These are phyloP conservation scores for Reticulascus tulasneorum DNA, from an alignment of 2,329 filamentous ascomycete genomes.

Conservation along the genomic window DNA sequence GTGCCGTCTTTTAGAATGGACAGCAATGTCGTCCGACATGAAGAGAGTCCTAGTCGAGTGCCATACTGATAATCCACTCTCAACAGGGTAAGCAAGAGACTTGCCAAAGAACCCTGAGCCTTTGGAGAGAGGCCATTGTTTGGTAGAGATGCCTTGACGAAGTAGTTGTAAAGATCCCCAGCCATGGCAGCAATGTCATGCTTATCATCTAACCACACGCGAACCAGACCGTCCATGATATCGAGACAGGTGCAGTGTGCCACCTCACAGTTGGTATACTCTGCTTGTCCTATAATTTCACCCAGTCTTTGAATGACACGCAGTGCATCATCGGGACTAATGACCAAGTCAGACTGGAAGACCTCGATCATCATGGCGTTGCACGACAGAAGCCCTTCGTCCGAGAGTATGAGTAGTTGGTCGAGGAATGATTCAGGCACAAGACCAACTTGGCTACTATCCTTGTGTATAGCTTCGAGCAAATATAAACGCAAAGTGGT, in stretches of 20 bases:
- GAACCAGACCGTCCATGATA: conserved; percentile 60
- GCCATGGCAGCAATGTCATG: conserved; percentile 62
- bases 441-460: conserved; percentile 41
- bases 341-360: conserved; percentile 49
- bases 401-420: conserved; percentile 41
- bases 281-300: conserved; percentile 48
- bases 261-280: conserved; percentile 71
- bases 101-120: conserved; percentile 63
- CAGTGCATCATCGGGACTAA: conserved; percentile 41
- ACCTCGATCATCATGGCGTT: conserved; percentile 47
- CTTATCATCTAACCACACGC: conserved; percentile 58
- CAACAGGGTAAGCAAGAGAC: conserved; percentile 67
- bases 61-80: conserved; percentile 65
- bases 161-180: conserved; percentile 74
- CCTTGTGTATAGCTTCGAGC: conserved; percentile 37
- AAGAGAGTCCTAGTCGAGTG: conserved; percentile 51
- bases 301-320: conserved; percentile 49
- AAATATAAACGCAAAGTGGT: conserved; percentile 43
- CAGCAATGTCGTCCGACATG: conserved; percentile 67
- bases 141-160: conserved; percentile 63
- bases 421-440: conserved; percentile 49
- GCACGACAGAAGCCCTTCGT: conserved; percentile 52
- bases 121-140: conserved; percentile 66
- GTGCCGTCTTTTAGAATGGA: conserved; percentile 63
- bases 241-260: conserved; percentile 65